Percentiles rank a stretch among this genome's conserved stretches.
Conservation (phyloP, 108 stramenopile species). For the Pseudonitzschia delicatissima region DNA sequence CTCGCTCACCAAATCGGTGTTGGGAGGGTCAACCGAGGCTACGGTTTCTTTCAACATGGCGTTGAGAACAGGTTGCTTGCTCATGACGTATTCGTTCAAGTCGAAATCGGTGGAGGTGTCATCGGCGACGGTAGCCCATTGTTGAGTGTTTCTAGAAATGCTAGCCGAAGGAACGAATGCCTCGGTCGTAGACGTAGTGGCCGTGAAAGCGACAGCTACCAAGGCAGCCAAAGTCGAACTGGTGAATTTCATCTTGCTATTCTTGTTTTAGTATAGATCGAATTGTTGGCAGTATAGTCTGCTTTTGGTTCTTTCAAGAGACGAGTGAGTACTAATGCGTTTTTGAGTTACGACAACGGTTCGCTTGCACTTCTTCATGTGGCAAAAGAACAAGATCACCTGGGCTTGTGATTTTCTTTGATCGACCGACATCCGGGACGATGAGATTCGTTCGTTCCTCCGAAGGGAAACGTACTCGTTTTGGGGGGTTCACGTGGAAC, state of each 20-base stretch:
- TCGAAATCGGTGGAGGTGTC: conserved; percentile 48
- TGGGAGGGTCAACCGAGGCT: conserved; percentile 40
- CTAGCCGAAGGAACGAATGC: conserved; percentile 8
- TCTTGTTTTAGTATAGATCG: background rate
- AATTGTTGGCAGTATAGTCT: too few species aligned
- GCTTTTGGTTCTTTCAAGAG: too few species aligned
- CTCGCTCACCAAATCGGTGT: conserved; percentile 85
- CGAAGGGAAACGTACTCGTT: too few species aligned
- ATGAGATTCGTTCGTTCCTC: too few species aligned
- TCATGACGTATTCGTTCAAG: conserved; percentile 77
- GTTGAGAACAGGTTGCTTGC: conserved; percentile 81
- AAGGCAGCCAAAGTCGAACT: conserved; percentile 9
- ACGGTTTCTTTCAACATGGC: conserved; percentile 78
- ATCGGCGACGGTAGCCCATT: conserved; percentile 1
- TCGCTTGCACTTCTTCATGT: too few species aligned
- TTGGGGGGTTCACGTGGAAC: too few species aligned
- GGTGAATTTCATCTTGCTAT: conserved; percentile 10
- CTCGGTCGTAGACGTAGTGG: background rate
- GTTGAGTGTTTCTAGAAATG: background rate
- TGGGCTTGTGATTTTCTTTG: too few species aligned
- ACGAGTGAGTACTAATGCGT: too few species aligned
- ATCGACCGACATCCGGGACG: too few species aligned
- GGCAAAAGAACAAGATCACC: too few species aligned
- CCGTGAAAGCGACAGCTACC: conserved; percentile 5
- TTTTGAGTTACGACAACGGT: too few species aligned